phyloP scores from a whole-genome alignment of 73 alveolate genomes.

The Paramecium bursaria region DNA sequence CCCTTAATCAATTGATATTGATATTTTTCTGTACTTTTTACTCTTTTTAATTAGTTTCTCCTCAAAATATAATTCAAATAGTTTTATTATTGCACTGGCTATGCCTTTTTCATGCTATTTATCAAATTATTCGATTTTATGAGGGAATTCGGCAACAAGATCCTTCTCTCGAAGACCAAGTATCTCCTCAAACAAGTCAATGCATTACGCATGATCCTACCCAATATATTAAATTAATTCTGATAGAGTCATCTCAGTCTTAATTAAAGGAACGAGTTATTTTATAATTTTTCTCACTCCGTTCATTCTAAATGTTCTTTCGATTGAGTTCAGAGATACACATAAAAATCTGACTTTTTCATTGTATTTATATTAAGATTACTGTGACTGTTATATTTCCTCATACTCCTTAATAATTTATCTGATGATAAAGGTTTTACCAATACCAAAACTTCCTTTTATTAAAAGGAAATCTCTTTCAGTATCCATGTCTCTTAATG shows the following conservation, averaged over 20 bases:
- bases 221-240: neutral
- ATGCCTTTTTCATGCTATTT: neutral
- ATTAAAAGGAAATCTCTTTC: conserved; percentile 36
- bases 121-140: neutral
- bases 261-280: neutral
- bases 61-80: conserved; percentile 52
- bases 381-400: neutral
- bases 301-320: neutral
- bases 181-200: conserved; percentile 2
- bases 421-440: conserved; percentile 43
- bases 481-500: conserved; percentile 10
- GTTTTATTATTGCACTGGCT: neutral
- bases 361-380: neutral
- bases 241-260: neutral
- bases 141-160: conserved; percentile 7
- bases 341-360: neutral
- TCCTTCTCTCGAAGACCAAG: conserved; percentile 11
- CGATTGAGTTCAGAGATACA: conserved; percentile 5
- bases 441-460: conserved; percentile 47
- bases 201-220: neutral
- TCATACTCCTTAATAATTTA: neutral
- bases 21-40: neutral
- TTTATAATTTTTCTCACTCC: conserved; percentile 22
- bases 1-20: neutral
- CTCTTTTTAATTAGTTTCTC: neutral